Percentiles rank a stretch among this genome's conserved stretches.
Evolutionary conservation across 176 grass and related monocot species (phyloP).

Genomic region (maize (Zea mays)): DNA sequence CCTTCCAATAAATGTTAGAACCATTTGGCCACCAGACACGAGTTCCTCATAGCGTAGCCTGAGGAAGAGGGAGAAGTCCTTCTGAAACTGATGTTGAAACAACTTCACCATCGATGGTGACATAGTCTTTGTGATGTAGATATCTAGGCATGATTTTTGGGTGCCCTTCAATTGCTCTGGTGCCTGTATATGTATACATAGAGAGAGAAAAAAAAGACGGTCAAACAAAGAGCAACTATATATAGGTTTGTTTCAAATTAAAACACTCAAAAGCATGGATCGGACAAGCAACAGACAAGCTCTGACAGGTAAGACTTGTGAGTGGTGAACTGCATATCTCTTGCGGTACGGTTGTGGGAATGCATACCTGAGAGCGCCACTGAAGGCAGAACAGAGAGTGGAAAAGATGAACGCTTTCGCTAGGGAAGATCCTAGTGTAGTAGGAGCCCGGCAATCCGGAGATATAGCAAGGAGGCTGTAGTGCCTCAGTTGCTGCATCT

Average conservation of each 20-base stretch:
- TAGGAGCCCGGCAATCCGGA: constrained; percentile 43
- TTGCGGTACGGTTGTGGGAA: background rate
- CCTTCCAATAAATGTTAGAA: constrained; percentile 45
- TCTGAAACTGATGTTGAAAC: constrained; percentile 38
- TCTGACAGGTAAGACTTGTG: background rate
- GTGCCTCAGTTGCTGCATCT: background rate
- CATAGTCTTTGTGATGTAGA: constrained; percentile 37
- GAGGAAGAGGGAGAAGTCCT: constrained; percentile 50
- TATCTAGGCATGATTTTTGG: background rate
- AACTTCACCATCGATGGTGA: constrained; percentile 13
- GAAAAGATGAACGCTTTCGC: constrained; percentile 49
- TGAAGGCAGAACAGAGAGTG: constrained; percentile 44
- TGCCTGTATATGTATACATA: background rate
- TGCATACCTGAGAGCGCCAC: constrained; percentile 50
- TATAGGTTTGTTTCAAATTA: background rate
- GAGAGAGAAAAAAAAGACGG: background rate
- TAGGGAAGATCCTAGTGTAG: constrained; percentile 47
- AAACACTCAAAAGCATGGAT: background rate
- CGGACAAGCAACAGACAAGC: background rate
- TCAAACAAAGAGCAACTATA: background rate
- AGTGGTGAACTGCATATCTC: background rate
- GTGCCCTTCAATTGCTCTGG: background rate
- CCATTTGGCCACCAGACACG: constrained; percentile 29
- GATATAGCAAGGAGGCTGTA: constrained; percentile 23
- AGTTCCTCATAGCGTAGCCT: constrained; percentile 43